These are phyloP conservation scores for Thelephora terrestris DNA, from an alignment of 1,284 basidiomycete genomes.

Conservation along the genomic window DNA sequence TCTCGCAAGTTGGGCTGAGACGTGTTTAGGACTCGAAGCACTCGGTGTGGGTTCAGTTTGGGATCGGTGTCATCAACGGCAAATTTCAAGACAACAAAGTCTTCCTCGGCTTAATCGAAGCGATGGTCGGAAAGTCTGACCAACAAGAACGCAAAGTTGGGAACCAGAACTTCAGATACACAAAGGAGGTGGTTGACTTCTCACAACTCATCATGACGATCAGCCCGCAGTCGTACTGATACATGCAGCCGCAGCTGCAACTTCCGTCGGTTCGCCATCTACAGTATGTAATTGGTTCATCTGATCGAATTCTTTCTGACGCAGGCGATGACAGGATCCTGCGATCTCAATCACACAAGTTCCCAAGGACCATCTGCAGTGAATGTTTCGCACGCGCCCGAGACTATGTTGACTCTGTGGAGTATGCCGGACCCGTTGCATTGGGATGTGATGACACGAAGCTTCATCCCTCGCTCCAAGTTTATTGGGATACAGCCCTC, in stretches of 20 bases:
- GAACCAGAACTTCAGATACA: conserved; percentile 28
- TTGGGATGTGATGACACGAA: no score
- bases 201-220: conserved; percentile 17
- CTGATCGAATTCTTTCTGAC: no score
- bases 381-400: no score
- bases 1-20: no score
- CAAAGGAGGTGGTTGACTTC: conserved; percentile 22
- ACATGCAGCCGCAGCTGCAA: conserved; percentile 17
- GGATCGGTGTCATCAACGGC: neutral
- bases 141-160: conserved; percentile 21
- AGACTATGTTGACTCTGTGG: conserved; percentile 11
- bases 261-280: conserved; percentile 13
- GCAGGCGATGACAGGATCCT: no score
- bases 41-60: neutral
- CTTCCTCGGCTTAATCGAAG: conserved; percentile 22
- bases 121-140: conserved; percentile 19
- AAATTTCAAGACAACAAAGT: conserved; percentile 12
- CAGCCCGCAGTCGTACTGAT: conserved; percentile 20
- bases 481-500: no score
- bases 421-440: conserved; percentile 19
- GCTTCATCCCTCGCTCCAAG: no score
- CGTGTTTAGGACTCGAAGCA: no score
- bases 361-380: no score
- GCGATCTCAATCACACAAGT: no score
- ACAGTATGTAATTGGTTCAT: conserved; percentile 12